Evolutionary conservation across 139 green algal species (phyloP).

Genomic region (Prasinococcaceae sp.): DNA sequence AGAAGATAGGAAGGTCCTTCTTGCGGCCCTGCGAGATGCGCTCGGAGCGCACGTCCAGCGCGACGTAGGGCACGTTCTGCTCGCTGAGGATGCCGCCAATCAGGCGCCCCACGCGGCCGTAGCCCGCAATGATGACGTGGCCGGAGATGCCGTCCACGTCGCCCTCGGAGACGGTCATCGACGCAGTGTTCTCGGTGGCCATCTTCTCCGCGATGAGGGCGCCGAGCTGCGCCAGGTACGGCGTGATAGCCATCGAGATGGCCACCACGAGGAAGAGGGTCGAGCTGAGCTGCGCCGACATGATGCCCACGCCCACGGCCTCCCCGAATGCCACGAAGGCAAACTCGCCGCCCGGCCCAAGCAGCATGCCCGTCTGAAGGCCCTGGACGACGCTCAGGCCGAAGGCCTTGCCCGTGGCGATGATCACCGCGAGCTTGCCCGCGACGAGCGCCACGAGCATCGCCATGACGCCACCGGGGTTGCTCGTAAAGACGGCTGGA

Average conservation of each 20-base stretch:
- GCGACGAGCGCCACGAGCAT: constrained; percentile 35
- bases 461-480: constrained; percentile 52
- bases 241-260: constrained; percentile 90
- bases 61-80: constrained; percentile 92
- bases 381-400: constrained; percentile 56
- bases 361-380: constrained; percentile 53
- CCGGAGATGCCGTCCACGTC: constrained; percentile 49
- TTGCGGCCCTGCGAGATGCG: constrained; percentile 42
- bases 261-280: constrained; percentile 91
- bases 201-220: constrained; percentile 47
- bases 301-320: constrained; percentile 42
- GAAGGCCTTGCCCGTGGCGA: constrained; percentile 59
- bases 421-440: constrained; percentile 58
- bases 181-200: background rate
- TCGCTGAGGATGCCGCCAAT: constrained; percentile 86
- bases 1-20: constrained; percentile 89
- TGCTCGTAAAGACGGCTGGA: constrained; percentile 39
- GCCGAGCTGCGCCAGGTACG: constrained; percentile 77
- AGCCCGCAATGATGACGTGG: constrained; percentile 90
- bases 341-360: constrained; percentile 95
- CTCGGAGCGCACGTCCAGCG: constrained; percentile 68
- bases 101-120: constrained; percentile 57
- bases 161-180: background rate
- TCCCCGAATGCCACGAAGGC: constrained; percentile 95
- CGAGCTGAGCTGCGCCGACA: constrained; percentile 49